phyloP scores from a whole-genome alignment of 2,329 filamentous ascomycete species.

The Macrophomina phaseolina region DNA sequence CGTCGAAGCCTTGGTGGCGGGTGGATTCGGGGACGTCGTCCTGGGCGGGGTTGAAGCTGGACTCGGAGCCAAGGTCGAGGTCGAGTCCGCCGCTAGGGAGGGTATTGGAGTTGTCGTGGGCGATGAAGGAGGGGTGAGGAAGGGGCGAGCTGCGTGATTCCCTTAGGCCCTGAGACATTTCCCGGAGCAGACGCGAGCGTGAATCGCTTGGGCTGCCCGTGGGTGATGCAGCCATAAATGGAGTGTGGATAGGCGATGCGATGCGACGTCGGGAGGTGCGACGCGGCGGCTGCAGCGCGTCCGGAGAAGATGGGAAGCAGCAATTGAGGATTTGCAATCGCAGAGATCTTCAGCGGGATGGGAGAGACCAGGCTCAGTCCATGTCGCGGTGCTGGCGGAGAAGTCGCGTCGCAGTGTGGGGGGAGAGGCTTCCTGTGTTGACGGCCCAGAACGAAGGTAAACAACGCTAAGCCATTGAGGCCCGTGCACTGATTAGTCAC shows the following conservation, averaged over 20 bases:
- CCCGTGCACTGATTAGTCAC: slow-evolving; percentile 17
- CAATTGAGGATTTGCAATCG: background rate
- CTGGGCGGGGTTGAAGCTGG: slow-evolving; percentile 33
- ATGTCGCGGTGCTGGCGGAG: slow-evolving; percentile 25
- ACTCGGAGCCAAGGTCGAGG: slow-evolving; percentile 37
- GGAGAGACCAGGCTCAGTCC: slow-evolving; percentile 2
- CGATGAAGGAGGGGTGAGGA: slow-evolving; percentile 36
- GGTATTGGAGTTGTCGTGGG: slow-evolving; percentile 35
- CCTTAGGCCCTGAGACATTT: slow-evolving; percentile 37
- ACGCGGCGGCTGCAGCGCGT: slow-evolving; percentile 14
- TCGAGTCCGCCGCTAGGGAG: slow-evolving; percentile 35
- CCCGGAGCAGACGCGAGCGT: slow-evolving; percentile 45
- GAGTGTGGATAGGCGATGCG: slow-evolving; percentile 2
- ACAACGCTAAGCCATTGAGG: slow-evolving; percentile 21
- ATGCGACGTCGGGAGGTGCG: slow-evolving; percentile 1
- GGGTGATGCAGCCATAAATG: slow-evolving; percentile 44
- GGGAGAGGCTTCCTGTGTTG: slow-evolving; percentile 17
- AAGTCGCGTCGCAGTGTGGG: slow-evolving; percentile 26
- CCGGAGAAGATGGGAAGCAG: slow-evolving; percentile 8
- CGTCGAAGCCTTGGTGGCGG: slow-evolving; percentile 39
- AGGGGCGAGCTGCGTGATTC: slow-evolving; percentile 39
- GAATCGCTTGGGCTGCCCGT: slow-evolving; percentile 39
- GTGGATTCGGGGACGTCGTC: slow-evolving; percentile 47
- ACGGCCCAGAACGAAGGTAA: slow-evolving; percentile 17
- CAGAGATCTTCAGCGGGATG: background rate